A percentile compares a stretch with the other conserved stretches of the same genome.
Conservation (phyloP, 2,329 filamentous ascomycete genomes). For the Cryphonectria parasitica region DNA sequence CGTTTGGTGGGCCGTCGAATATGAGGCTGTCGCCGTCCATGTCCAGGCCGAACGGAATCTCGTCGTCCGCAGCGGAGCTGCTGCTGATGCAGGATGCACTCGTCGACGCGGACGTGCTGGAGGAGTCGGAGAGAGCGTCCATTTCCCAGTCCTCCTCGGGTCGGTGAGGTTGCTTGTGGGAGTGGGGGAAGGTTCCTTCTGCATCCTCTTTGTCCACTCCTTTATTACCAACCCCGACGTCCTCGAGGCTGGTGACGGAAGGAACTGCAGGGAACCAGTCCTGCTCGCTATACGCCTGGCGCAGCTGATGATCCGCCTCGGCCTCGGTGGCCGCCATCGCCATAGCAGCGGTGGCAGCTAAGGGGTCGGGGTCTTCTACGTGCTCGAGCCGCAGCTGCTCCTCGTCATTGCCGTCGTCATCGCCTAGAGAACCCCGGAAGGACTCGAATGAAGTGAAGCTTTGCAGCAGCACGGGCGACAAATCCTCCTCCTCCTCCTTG, state of each 20-base stretch:
- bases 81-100: not conserved
- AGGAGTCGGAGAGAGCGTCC: slow-evolving; percentile 4
- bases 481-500: not conserved
- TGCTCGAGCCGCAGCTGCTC: not conserved
- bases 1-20: not conserved
- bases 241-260: not conserved
- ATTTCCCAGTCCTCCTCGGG: slow-evolving; percentile 12
- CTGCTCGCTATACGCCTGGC: slow-evolving; percentile 21
- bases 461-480: not conserved
- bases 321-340: not conserved
- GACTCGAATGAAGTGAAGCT: slow-evolving; percentile 1
- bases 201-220: not conserved
- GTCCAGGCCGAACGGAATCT: not conserved
- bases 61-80: not conserved
- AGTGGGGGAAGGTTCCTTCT: not conserved
- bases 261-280: slow-evolving; percentile 12
- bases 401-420: no score
- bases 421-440: not conserved
- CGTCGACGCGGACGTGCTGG: not conserved
- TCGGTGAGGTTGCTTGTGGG: not conserved
- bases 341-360: not conserved
- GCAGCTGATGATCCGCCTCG: slow-evolving; percentile 3
- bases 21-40: slow-evolving; percentile 16
- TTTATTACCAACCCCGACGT: not conserved
- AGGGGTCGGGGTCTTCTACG: not conserved